These are phyloP conservation scores for Erythrobasidium hasegawianum DNA, from an alignment of 1,284 basidiomycete genomes.

Conservation along the genomic window DNA sequence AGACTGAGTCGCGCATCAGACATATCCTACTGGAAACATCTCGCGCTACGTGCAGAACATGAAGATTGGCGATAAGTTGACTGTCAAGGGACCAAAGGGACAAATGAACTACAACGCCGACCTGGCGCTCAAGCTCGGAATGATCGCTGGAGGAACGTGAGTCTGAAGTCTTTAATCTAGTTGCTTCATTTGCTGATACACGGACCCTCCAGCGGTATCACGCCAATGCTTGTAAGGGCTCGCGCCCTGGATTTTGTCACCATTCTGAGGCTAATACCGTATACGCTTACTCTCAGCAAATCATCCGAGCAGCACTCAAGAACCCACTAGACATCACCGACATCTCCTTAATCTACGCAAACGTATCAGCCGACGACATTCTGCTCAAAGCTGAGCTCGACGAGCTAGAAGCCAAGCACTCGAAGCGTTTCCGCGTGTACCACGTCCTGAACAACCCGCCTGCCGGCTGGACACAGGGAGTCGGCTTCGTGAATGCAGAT, in stretches of 20 bases:
- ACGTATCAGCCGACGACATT: conserved; percentile 60
- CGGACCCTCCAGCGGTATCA: conserved; percentile 64
- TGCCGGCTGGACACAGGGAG: conserved; percentile 75
- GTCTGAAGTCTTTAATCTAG: too few relatives aligned
- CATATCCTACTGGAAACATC: conserved; percentile 95
- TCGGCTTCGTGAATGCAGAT: conserved; percentile 90
- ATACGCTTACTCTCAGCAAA: conserved; percentile 59
- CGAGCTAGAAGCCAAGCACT: conserved; percentile 64
- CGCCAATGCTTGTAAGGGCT: conserved; percentile 71
- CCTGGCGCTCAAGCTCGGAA: conserved; percentile 73
- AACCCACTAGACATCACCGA: conserved; percentile 78
- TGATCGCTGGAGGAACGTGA: conserved; percentile 83
- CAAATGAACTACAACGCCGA: conserved; percentile 60
- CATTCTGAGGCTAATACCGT: background rate
- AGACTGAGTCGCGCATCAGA: too few relatives aligned
- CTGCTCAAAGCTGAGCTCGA: conserved; percentile 82
- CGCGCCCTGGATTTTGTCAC: conserved; percentile 33
- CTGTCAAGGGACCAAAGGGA: conserved; percentile 93
- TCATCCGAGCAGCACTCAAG: conserved; percentile 82
- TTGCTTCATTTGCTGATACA: background rate
- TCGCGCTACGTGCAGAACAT: conserved; percentile 75
- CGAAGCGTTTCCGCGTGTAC: conserved; percentile 71
- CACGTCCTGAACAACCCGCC: conserved; percentile 95
- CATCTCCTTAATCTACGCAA: conserved; percentile 94
- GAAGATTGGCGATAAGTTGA: conserved; percentile 77